Percentiles rank a stretch among this genome's conserved stretches.
phyloP scores from a whole-genome alignment of 768 basidiomycete genomes.

The Suillus variegatus region DNA sequence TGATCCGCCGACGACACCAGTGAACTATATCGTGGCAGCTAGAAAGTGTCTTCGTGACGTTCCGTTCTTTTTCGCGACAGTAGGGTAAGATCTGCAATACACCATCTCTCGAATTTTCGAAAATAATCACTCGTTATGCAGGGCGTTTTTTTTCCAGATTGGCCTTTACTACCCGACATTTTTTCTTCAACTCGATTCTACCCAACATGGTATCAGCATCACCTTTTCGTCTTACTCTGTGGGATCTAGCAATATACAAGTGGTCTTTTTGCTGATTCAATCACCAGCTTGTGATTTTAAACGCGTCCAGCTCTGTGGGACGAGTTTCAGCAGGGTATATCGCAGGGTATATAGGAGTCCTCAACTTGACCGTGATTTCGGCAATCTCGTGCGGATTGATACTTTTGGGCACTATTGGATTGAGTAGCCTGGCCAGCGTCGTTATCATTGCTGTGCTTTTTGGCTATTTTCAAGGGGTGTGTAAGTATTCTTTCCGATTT shows the following conservation, averaged over 20 bases:
- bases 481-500: not conserved
- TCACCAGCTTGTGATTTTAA: not conserved
- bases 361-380: not conserved
- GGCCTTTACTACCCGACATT: not conserved
- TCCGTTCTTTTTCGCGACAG: not conserved
- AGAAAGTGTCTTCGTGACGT: not conserved
- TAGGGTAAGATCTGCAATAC: not conserved
- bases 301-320: not conserved
- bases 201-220: not conserved
- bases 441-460: not conserved
- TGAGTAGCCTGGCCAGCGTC: not conserved
- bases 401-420: not conserved
- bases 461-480: not conserved
- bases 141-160: not conserved
- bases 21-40: not conserved
- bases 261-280: not conserved
- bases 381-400: not conserved
- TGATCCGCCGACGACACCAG: not conserved
- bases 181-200: not conserved
- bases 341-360: not conserved
- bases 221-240: not conserved
- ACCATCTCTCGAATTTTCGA: not conserved
- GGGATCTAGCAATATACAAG: not conserved
- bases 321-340: not conserved
- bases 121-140: not conserved